Base-by-base conservation (phyloP, 768 basidiomycete species). In the Calocera viscosa region DNA sequence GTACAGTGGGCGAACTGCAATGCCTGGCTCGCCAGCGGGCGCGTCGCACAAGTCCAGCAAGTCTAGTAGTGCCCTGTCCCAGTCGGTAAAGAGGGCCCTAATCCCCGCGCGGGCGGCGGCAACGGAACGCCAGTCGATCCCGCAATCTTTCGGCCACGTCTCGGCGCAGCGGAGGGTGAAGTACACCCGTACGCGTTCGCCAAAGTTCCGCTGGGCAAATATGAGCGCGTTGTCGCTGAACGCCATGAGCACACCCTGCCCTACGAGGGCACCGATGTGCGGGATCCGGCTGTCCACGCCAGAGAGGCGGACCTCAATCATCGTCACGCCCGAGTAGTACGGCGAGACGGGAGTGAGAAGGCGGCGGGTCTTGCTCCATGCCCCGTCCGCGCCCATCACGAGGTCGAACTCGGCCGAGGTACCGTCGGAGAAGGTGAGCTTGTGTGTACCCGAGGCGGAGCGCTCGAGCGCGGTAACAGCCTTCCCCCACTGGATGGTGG, bases 331-430 rank as follows among this genome's bases (percentile, higher is more conserved):
- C 14, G 74, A 72, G 70, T 78, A 80, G 35, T 69, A 63, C 3
- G 80, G 78, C 35, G 66, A 65, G 12, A 72, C 70, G 24, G 73
- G 60, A 26, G 75, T 73, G 30, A 80, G 66, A 53, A 78, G 69
- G 2, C 72, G 69, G 16, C 80, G 77, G 8, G 77, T 72, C 66
- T 73, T 74, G 17, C 78, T 79, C 75, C 78, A 78, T 2, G 79
- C 74, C 3, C 81, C 80, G 60, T 79, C 78, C n/a, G 78, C 77
- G 11, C 78, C 78, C 41, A 79, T 68, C 43, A 78, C 66, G 64
- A 76, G 63, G 1, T 66, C 53, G 12, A 68, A 66, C 5, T 41
- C 68, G 47, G 49, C 67, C 2, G 65, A 35, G 1, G 67, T 30
- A 11, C 64, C 63, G 66, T 67, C 63, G 32, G 28, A 17, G 64